Evolutionary conservation across 768 basidiomycete species (phyloP).

Genomic region (Tricholoma sp.): DNA sequence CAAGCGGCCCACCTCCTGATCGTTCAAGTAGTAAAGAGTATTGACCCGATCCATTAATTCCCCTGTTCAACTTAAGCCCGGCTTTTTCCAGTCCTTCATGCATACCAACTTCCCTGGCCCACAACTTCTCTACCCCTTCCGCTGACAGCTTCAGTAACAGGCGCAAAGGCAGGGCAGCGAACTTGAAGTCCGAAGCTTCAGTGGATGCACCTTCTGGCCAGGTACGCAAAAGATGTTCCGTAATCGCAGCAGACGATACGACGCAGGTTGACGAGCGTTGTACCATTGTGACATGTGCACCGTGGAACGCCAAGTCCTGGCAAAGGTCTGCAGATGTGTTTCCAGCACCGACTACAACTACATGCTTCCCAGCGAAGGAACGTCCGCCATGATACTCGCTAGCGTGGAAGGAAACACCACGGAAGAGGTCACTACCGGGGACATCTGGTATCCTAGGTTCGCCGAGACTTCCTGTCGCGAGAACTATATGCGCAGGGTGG

Average conservation of each 20-base stretch:
- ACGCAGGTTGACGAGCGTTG: conserved; percentile 37
- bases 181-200: conserved; percentile 23
- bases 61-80: conserved; percentile 33
- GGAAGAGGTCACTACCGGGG: conserved; percentile 21
- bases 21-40: conserved; percentile 23
- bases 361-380: conserved; percentile 27
- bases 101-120: conserved; percentile 27
- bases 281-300: conserved; percentile 36
- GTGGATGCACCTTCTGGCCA: conserved; percentile 18
- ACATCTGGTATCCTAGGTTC: conserved; percentile 27
- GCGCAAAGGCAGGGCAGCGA: conserved; percentile 17
- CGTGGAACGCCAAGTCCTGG: conserved; percentile 28
- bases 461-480: conserved; percentile 34
- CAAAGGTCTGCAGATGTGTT: conserved; percentile 35
- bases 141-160: conserved; percentile 18
- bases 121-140: conserved; percentile 13
- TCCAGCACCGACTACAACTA: conserved; percentile 38
- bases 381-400: conserved; percentile 23
- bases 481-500: conserved; percentile 33
- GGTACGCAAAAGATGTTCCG: background rate
- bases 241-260: conserved; percentile 8
- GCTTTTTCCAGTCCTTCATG: conserved; percentile 29
- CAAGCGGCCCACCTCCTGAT: conserved; percentile 24
- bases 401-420: conserved; percentile 28
- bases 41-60: conserved; percentile 26